Conservation (phyloP, 176 grass and related monocot genomes). For the Rhynchospora tenuis region DNA sequence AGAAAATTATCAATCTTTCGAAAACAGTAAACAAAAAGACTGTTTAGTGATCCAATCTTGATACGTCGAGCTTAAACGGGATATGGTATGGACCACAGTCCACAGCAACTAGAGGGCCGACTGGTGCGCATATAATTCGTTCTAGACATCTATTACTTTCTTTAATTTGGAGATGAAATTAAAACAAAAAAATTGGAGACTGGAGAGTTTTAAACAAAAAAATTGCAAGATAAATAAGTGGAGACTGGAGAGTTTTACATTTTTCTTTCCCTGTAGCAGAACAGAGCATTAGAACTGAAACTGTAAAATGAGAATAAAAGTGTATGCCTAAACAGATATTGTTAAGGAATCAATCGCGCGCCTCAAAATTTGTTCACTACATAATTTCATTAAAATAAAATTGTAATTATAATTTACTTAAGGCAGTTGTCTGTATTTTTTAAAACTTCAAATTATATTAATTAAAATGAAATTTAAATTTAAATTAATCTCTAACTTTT, state of each 20-base stretch:
- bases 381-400: too few species aligned
- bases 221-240: background rate
- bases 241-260: background rate
- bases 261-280: background rate
- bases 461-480: too few species aligned
- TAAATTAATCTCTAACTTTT: too few species aligned
- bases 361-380: too few species aligned
- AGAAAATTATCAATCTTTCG: background rate
- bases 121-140: background rate
- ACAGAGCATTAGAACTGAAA: background rate
- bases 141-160: too few species aligned
- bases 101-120: background rate
- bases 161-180: background rate
- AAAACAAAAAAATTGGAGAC: background rate
- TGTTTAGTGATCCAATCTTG: constrained; percentile 19
- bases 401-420: background rate
- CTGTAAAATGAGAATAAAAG: too few species aligned
- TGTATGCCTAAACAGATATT: too few species aligned
- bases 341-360: too few species aligned
- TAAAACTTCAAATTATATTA: too few species aligned
- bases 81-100: constrained; percentile 4
- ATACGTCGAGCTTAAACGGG: background rate
- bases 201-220: too few species aligned
- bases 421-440: background rate
- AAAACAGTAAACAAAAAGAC: background rate